Evolutionary conservation across 805 yeast species (phyloP).

Genomic region (Spencermartinsiella europaea): DNA sequence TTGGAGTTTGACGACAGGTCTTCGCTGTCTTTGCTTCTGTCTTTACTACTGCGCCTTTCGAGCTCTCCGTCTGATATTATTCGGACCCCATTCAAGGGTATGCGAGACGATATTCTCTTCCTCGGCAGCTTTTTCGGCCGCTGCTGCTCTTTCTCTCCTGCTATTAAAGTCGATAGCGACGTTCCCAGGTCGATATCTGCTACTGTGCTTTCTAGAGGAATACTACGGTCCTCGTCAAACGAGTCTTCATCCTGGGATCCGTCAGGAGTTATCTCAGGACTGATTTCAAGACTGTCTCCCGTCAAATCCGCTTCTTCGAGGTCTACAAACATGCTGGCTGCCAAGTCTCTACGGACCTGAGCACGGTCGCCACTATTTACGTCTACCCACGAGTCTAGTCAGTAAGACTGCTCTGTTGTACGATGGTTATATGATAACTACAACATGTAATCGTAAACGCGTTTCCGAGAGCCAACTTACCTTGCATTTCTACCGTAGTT

Average conservation of each 20-base stretch:
- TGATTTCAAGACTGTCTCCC: conserved; percentile 1
- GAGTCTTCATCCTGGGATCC: neutral
- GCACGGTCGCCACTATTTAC: conserved; percentile 1
- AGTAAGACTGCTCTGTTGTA: neutral
- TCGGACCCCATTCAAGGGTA: conserved; percentile 7
- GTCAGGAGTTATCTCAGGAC: neutral
- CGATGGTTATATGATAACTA: no score
- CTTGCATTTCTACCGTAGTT: no score
- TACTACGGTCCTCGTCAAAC: conserved; percentile 2
- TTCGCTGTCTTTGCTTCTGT: neutral
- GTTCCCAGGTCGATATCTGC: conserved; percentile 15
- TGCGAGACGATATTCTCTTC: neutral
- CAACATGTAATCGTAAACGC: no score
- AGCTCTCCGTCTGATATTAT: conserved; percentile 12
- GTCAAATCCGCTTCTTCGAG: conserved; percentile 5
- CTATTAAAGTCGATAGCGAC: conserved; percentile 13
- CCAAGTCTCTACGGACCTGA: neutral
- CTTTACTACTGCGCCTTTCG: conserved; percentile 3
- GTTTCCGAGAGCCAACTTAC: no score
- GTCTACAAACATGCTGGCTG: conserved; percentile 4
- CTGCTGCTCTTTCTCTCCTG: conserved; percentile 3
- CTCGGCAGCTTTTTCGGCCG: neutral
- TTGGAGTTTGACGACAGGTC: no score
- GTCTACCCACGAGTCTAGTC: conserved; percentile 13
- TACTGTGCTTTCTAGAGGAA: neutral